Percentiles rank a stretch among this genome's conserved stretches.
phyloP scores from a whole-genome alignment of 2,329 filamentous ascomycete genomes.

The Cytospora paraplurivora region DNA sequence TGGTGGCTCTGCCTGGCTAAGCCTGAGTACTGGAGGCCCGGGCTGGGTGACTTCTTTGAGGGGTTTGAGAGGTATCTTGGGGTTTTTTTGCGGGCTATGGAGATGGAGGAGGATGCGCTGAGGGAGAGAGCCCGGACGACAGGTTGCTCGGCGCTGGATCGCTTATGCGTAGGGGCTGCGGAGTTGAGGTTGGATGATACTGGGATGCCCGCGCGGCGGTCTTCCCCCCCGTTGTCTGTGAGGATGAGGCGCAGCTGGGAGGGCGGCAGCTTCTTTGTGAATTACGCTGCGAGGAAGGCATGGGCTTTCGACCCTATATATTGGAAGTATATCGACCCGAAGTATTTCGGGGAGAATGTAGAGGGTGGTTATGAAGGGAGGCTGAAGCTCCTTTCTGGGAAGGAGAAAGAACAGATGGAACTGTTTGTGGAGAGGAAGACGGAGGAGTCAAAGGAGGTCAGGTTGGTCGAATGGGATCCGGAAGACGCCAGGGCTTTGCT shows the following conservation, averaged over 20 bases:
- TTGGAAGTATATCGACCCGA: constrained; percentile 17
- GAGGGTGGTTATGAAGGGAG: constrained; percentile 2
- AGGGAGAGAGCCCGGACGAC: not conserved
- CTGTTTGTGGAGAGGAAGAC: constrained; percentile 9
- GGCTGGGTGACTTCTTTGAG: not conserved
- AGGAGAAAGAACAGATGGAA: constrained; percentile 20
- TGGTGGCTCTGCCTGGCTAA: constrained; percentile 14
- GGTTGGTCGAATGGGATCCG: constrained; percentile 13
- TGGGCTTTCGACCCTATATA: constrained; percentile 14
- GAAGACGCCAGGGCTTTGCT: constrained; percentile 2
- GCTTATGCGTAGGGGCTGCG: not conserved
- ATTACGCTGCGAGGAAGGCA: constrained; percentile 9
- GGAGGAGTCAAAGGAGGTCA: not conserved
- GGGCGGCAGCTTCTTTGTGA: constrained; percentile 1
- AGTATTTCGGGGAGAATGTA: constrained; percentile 13
- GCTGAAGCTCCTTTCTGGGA: constrained; percentile 7
- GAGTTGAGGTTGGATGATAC: not conserved
- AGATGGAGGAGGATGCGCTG: not conserved
- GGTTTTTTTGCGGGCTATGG: constrained; percentile 4
- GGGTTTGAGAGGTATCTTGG: not conserved
- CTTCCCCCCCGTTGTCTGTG: not conserved
- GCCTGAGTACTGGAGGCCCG: not conserved
- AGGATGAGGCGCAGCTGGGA: constrained; percentile 16
- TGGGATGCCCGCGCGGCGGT: too few species aligned
- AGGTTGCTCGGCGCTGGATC: not conserved